Conservation (phyloP, 805 yeast species). For the Wickerhamiella brachini region DNA sequence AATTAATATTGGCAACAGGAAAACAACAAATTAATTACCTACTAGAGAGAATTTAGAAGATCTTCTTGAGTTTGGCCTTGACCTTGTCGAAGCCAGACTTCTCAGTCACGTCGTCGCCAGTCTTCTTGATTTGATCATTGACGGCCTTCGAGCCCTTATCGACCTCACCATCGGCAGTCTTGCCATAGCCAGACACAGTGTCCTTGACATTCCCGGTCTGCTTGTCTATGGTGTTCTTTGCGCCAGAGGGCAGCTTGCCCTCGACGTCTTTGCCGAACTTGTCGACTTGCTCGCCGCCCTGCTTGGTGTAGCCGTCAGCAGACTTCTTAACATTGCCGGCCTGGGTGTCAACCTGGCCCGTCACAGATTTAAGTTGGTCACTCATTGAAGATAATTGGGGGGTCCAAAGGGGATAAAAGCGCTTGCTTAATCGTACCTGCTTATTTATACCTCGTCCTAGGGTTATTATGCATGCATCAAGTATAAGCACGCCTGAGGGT, state of each 20-base stretch:
- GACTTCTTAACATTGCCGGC: neutral
- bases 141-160: neutral
- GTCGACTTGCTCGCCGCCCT: conserved; percentile 1
- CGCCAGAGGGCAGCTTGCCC: conserved; percentile 5
- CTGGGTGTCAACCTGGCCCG: neutral
- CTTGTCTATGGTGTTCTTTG: conserved; percentile 6
- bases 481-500: neutral
- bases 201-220: conserved; percentile 1
- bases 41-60: conserved; percentile 1
- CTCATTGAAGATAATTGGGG: neutral
- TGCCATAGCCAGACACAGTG: conserved; percentile 1
- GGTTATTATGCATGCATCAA: neutral
- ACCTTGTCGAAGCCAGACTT: conserved; percentile 1
- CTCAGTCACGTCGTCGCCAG: neutral
- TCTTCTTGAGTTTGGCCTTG: conserved; percentile 8
- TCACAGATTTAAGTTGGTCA: neutral
- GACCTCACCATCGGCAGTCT: conserved; percentile 1
- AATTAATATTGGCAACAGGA: neutral
- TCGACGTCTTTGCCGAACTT: conserved; percentile 4
- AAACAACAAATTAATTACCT: neutral
- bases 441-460: neutral
- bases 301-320: neutral
- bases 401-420: neutral
- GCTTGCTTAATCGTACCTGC: neutral
- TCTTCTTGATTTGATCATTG: conserved; percentile 1